phyloP scores from a whole-genome alignment of 192 early-diverging fungal species.

The Helicostylum pulchrum region DNA sequence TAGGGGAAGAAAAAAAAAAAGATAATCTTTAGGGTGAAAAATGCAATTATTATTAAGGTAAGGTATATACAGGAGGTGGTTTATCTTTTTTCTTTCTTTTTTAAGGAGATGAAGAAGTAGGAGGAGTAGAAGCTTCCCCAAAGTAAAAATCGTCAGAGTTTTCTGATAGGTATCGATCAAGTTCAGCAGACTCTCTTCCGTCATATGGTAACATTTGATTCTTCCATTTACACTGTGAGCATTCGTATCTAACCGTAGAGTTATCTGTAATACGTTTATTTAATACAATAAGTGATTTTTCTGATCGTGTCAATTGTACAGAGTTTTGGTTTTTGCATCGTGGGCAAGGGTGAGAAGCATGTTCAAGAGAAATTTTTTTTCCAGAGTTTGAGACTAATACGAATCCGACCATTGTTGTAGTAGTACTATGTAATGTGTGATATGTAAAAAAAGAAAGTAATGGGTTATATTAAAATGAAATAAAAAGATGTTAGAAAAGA shows the following conservation, averaged over 20 bases:
- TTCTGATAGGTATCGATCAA: slow-evolving; percentile 11
- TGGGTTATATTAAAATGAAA: too few relatives aligned
- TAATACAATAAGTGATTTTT: slow-evolving; percentile 32
- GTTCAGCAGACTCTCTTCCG: slow-evolving; percentile 5
- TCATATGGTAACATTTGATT: slow-evolving; percentile 23
- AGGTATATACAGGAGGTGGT: neutral
- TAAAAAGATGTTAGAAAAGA: too few relatives aligned
- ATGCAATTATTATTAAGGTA: neutral
- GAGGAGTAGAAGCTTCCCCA: slow-evolving; percentile 8
- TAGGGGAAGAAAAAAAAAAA: neutral
- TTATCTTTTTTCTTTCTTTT: neutral
- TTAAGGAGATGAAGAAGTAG: slow-evolving; percentile 4
- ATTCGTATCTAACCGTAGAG: slow-evolving; percentile 35
- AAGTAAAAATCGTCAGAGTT: neutral
- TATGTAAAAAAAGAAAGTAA: neutral
- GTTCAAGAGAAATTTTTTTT: slow-evolving; percentile 35
- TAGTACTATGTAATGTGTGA: neutral
- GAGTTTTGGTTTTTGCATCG: slow-evolving; percentile 31
- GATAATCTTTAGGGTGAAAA: neutral
- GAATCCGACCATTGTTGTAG: neutral
- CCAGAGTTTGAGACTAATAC: slow-evolving; percentile 16
- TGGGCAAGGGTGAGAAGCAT: slow-evolving; percentile 33
- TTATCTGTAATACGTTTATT: slow-evolving; percentile 33
- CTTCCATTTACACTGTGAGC: slow-evolving; percentile 33
- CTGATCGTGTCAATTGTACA: slow-evolving; percentile 35